Evolutionary conservation across 2,329 filamentous ascomycete genomes (phyloP).

Genomic region (Colletotrichum euphorbiae): DNA sequence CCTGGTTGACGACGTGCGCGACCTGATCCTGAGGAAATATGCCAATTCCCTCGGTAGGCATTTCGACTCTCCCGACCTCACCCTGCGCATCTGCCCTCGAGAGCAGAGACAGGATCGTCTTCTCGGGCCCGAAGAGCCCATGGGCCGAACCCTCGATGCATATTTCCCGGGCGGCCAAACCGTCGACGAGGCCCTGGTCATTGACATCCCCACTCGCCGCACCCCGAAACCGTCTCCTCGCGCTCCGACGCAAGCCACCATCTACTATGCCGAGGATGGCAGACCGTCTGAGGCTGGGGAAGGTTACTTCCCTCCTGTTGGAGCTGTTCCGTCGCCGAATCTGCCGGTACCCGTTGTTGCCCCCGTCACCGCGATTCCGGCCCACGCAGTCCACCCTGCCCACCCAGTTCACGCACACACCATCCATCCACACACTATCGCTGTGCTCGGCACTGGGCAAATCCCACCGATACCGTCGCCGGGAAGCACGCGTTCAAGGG

Average conservation of each 20-base stretch:
- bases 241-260: slow-evolving; percentile 56
- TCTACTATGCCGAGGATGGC: slow-evolving; percentile 71
- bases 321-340: slow-evolving; percentile 56
- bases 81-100: slow-evolving; percentile 80
- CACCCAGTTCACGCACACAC: slow-evolving; percentile 40
- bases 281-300: slow-evolving; percentile 75
- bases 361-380: slow-evolving; percentile 50
- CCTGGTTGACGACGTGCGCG: slow-evolving; percentile 92
- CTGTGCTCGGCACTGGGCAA: slow-evolving; percentile 83
- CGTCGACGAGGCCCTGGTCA: slow-evolving; percentile 89
- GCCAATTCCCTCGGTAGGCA: slow-evolving; percentile 88
- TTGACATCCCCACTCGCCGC: slow-evolving; percentile 82
- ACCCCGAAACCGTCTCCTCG: slow-evolving; percentile 86
- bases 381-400: slow-evolving; percentile 39
- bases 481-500: slow-evolving; percentile 70
- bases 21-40: slow-evolving; percentile 93
- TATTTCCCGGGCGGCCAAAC: slow-evolving; percentile 89
- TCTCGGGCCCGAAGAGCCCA: slow-evolving; percentile 87
- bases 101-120: slow-evolving; percentile 74
- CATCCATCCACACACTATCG: slow-evolving; percentile 71
- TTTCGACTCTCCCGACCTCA: slow-evolving; percentile 92
- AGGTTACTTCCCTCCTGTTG: slow-evolving; percentile 84
- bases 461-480: slow-evolving; percentile 86
- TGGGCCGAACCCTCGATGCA: slow-evolving; percentile 80
- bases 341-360: slow-evolving; percentile 54